Evolutionary conservation across 257 asterid genomes (phyloP).

Genomic region (Anisodus tanguticus): DNA sequence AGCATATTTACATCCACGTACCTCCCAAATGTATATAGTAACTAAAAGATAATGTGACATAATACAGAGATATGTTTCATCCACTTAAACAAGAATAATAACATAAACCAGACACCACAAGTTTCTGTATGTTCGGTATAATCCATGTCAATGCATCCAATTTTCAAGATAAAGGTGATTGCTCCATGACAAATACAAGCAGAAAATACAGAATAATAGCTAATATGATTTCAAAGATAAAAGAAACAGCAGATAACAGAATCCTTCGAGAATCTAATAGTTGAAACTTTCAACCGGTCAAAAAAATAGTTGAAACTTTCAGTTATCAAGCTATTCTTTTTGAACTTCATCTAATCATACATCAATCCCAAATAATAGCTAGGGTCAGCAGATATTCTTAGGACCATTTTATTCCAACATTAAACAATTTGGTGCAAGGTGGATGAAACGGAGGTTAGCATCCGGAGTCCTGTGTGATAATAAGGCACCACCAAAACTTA

Average conservation of each 20-base stretch:
- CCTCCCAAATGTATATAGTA: slow-evolving; percentile 15
- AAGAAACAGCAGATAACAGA: neutral
- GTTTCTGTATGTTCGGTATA: neutral
- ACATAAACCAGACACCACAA: neutral
- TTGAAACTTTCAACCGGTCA: neutral
- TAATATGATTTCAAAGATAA: neutral
- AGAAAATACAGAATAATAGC: neutral
- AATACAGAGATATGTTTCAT: neutral
- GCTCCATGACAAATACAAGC: neutral
- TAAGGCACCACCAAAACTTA: too few relatives aligned
- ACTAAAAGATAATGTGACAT: neutral
- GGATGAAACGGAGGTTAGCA: too few relatives aligned
- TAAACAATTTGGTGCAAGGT: too few relatives aligned
- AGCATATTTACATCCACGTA: neutral
- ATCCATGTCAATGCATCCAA: neutral
- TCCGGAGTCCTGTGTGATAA: too few relatives aligned
- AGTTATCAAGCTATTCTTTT: neutral
- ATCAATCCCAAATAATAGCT: too few relatives aligned
- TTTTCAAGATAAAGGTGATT: neutral
- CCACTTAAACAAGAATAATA: neutral
- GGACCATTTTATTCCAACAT: too few relatives aligned
- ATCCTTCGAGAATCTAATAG: neutral
- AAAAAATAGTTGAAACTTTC: too few relatives aligned
- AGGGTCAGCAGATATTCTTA: too few relatives aligned
- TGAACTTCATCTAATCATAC: neutral